Percentiles rank a stretch among this genome's conserved stretches.
Evolutionary conservation across 345 rosid species (phyloP).

Genomic region (Zanthoxylum bungeanum): DNA sequence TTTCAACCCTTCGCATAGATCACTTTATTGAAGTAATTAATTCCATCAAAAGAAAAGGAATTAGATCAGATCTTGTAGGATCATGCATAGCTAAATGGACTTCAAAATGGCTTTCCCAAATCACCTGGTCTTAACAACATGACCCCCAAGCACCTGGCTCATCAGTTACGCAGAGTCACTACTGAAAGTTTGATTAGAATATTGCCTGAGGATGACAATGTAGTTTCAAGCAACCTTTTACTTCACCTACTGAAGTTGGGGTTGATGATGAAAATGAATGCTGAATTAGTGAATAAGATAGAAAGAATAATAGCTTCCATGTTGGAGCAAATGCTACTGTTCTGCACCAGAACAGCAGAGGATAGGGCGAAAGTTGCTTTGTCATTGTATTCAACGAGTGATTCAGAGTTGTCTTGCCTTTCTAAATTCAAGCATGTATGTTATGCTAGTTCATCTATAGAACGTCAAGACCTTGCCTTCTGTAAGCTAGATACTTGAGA

Average conservation of each 20-base stretch:
- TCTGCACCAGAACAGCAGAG: too few species aligned
- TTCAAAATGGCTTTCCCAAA: constrained; percentile 39
- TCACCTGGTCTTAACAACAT: constrained; percentile 24
- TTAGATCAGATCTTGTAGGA: constrained; percentile 39
- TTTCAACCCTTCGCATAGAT: constrained; percentile 50
- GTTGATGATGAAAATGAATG: constrained; percentile 22
- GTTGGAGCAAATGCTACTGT: constrained; percentile 49
- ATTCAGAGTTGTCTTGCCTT: too few species aligned
- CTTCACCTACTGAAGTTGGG: constrained; percentile 52
- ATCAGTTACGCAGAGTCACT: constrained; percentile 27
- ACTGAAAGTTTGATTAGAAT: constrained; percentile 40
- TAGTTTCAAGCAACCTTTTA: constrained; percentile 50
- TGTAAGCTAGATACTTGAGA: too few species aligned
- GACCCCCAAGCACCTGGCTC: constrained; percentile 26
- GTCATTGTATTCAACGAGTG: too few species aligned
- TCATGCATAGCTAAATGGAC: constrained; percentile 51
- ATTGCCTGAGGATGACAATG: constrained; percentile 41
- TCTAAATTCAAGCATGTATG: too few species aligned
- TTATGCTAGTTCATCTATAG: too few species aligned
- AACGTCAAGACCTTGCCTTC: too few species aligned
- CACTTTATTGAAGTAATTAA: constrained; percentile 50
- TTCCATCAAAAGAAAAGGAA: constrained; percentile 35
- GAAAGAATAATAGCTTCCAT: constrained; percentile 33
- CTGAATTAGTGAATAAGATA: constrained; percentile 19
- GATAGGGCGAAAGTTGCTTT: too few species aligned